Base-by-base conservation (phyloP, 345 rosid genomes). In the Rubroshorea leprosula region DNA sequence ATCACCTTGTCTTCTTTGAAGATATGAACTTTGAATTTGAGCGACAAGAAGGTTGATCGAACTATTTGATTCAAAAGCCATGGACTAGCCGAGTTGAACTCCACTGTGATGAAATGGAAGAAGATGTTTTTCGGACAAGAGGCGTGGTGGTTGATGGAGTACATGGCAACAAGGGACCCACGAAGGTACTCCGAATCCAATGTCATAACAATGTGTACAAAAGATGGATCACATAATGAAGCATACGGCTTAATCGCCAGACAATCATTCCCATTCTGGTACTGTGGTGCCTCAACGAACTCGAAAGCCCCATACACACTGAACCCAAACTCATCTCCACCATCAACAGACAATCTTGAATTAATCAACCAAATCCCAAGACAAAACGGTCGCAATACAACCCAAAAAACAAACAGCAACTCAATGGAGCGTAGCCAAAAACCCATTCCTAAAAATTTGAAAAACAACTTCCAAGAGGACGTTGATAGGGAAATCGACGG, bases 81-180 rank as follows among this genome's bases (percentile, higher is more conserved):
- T 4, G 98, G 98, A 59, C 83, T 84, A 35, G 87, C 83, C 27
- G 83, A 80, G 78, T 92, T 96, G 60, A 86, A 92, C 90, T 86
- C 96, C 9, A 90, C 95, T 15, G 93, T 77, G 29, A 89, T 63
- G 77, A 92, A 78, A 57, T 92, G 96, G 62, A 92, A 82, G 70
- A 88, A 86, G 11, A 92, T 64, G 69, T 76, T 82, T 57, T 83
- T 96, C 2, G 98, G 98, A 66, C 98, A 92, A 8, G 98, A 84
- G 24, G 95, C 85, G 82, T 92, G 98, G 47, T n/a, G n/a, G n/a
- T n/a, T n/a, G n/a, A n/a, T n/a, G n/a, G n/a, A n/a, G n/a, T n/a
- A n/a, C n/a, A n/a, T n/a, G n/a, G n/a, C n/a, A n/a, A n/a, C n/a
- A n/a, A n/a, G n/a, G n/a, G n/a, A n/a, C n/a, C n/a, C n/a, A n/a